These are phyloP conservation scores for Elongisporangium prolatum DNA, from an alignment of 352 stramenopile species.

Conservation along the genomic window DNA sequence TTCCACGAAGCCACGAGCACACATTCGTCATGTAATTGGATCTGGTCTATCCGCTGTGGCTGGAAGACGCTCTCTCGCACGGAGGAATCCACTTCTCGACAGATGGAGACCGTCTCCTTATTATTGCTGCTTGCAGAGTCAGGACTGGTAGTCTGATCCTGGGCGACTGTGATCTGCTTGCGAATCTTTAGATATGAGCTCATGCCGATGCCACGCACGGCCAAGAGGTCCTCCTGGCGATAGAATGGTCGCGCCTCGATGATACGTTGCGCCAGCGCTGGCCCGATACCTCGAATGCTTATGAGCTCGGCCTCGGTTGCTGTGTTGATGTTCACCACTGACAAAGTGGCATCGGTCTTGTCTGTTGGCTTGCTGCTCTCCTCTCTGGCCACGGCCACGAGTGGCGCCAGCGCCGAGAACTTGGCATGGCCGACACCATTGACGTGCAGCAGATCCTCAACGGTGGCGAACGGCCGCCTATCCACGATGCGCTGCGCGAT, in stretches of 20 bases:
- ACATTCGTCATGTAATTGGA: background rate
- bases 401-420: slow-evolving; percentile 5
- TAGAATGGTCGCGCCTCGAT: slow-evolving; percentile 39
- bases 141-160: background rate
- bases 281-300: slow-evolving; percentile 36
- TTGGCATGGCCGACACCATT: slow-evolving; percentile 37
- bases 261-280: slow-evolving; percentile 32
- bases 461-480: slow-evolving; percentile 29
- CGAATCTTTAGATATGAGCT: slow-evolving; percentile 39
- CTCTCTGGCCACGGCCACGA: background rate
- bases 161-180: slow-evolving; percentile 7
- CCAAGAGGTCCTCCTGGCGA: slow-evolving; percentile 41
- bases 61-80: slow-evolving; percentile 33
- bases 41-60: background rate
- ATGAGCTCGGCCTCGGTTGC: slow-evolving; percentile 27
- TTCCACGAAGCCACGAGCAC: slow-evolving; percentile 69
- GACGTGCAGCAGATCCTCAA: slow-evolving; percentile 34
- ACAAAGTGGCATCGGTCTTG: background rate
- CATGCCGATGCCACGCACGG: slow-evolving; percentile 37
- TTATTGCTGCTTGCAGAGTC: background rate
- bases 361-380: background rate
- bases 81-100: slow-evolving; percentile 23
- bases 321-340: slow-evolving; percentile 25
- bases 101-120: slow-evolving; percentile 12
- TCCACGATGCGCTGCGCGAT: slow-evolving; percentile 40